Evolutionary conservation across 768 basidiomycete genomes (phyloP).

Genomic region (Suillus weaverae): DNA sequence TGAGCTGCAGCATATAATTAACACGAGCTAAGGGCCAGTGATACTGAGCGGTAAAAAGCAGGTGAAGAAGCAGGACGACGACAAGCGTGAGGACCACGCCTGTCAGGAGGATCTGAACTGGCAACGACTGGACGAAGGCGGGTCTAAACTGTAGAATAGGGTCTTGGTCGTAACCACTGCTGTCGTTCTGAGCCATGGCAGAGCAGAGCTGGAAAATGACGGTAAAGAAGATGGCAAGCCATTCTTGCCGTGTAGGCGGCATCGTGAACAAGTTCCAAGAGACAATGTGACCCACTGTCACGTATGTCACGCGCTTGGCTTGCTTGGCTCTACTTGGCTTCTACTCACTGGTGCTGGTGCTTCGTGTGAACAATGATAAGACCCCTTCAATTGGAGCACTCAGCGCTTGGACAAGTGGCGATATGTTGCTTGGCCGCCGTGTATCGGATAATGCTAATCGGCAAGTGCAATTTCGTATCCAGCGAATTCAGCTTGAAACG

Average conservation of each 20-base stretch:
- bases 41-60: conserved; percentile 93
- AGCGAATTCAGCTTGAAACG: neutral
- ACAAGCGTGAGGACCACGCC: conserved; percentile 86
- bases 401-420: neutral
- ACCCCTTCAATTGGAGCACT: neutral
- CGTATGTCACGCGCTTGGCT: neutral
- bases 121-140: conserved; percentile 81
- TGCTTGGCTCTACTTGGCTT: conserved; percentile 3
- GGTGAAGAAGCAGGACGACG: conserved; percentile 83
- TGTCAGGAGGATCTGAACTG: conserved; percentile 84
- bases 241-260: neutral
- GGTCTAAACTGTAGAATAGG: conserved; percentile 82
- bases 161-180: conserved; percentile 40
- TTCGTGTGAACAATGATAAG: neutral
- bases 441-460: neutral
- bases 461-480: neutral
- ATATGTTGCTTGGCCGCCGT: neutral
- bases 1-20: conserved; percentile 89
- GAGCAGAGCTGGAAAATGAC: conserved; percentile 11
- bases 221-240: conserved; percentile 6
- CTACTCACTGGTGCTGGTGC: neutral
- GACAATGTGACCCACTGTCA: neutral
- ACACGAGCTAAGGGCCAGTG: conserved; percentile 92
- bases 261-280: neutral
- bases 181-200: conserved; percentile 24